These are phyloP conservation scores for Pseudocercospora fijiensis DNA, from an alignment of 2,329 filamentous ascomycete species.

Conservation along the genomic window DNA sequence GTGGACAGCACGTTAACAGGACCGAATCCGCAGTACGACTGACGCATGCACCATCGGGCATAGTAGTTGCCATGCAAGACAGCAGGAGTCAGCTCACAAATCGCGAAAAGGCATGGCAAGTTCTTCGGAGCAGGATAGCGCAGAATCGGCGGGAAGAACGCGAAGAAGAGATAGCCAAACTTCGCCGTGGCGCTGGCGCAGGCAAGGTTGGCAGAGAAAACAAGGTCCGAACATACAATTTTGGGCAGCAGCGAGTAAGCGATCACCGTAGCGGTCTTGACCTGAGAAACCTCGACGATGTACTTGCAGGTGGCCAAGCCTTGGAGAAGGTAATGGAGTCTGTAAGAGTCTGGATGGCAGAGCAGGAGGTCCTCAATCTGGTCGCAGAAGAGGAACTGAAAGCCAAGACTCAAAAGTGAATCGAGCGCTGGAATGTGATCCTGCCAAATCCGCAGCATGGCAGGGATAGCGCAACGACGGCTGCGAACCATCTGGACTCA, in stretches of 20 bases:
- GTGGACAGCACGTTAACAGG: conserved; percentile 97
- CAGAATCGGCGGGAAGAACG: conserved; percentile 75
- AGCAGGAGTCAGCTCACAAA: conserved; percentile 87
- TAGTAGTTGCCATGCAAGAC: conserved; percentile 88
- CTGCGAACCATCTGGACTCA: neutral
- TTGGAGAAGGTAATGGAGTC: conserved; percentile 76
- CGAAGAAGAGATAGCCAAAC: conserved; percentile 72
- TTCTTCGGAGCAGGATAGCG: conserved; percentile 79
- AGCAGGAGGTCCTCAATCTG: conserved; percentile 70
- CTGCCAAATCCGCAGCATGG: neutral
- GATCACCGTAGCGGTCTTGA: conserved; percentile 82
- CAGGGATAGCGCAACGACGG: neutral
- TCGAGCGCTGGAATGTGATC: neutral
- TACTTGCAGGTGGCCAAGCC: conserved; percentile 72
- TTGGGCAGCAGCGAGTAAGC: conserved; percentile 74
- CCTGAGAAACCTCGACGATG: conserved; percentile 74
- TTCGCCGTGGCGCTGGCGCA: conserved; percentile 77
- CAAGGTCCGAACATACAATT: conserved; percentile 93
- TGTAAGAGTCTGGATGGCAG: conserved; percentile 71
- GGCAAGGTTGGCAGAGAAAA: conserved; percentile 82
- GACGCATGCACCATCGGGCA: conserved; percentile 85
- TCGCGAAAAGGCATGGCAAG: conserved; percentile 78
- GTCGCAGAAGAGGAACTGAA: conserved; percentile 34
- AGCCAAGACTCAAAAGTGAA: conserved; percentile 14
- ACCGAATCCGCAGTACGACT: conserved; percentile 93